phyloP scores from a whole-genome alignment of 139 green algal genomes.

The Closterium sp. region DNA sequence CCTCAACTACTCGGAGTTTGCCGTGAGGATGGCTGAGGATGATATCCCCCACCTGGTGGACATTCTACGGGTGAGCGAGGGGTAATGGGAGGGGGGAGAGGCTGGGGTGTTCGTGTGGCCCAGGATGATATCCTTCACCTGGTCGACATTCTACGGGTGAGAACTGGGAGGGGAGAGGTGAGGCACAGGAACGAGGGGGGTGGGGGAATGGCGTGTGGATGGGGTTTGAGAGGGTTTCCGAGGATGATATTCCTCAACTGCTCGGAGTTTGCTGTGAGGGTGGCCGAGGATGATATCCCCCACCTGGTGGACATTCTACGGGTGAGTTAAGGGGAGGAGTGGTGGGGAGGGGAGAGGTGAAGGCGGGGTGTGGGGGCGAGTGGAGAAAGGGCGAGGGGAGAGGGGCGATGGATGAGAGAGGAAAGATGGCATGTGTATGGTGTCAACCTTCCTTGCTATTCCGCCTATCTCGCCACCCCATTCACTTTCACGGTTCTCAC shows the following conservation, averaged over 20 bases:
- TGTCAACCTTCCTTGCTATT: too few species aligned
- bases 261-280: constrained; percentile 1
- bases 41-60: constrained; percentile 29
- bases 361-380: too few species aligned
- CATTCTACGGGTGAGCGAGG: background rate
- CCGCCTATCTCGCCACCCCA: too few species aligned
- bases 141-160: too few species aligned
- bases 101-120: too few species aligned
- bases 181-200: too few species aligned
- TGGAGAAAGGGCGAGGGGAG: background rate
- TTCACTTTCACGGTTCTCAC: too few species aligned
- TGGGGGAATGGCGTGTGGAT: constrained; percentile 17
- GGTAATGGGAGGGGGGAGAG: background rate
- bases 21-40: background rate
- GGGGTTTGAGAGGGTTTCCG: constrained; percentile 21
- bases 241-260: too few species aligned
- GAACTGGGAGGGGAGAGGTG: background rate
- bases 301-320: constrained; percentile 16
- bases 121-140: too few species aligned
- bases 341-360: too few species aligned
- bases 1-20: constrained; percentile 18
- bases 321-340: background rate
- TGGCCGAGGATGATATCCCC: constrained; percentile 25
- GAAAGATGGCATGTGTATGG: too few species aligned
- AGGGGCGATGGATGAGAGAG: background rate